Percentiles rank a stretch among this genome's conserved stretches.
Evolutionary conservation across 2,329 filamentous ascomycete species (phyloP).

Genomic region (Diplodia intermedia): DNA sequence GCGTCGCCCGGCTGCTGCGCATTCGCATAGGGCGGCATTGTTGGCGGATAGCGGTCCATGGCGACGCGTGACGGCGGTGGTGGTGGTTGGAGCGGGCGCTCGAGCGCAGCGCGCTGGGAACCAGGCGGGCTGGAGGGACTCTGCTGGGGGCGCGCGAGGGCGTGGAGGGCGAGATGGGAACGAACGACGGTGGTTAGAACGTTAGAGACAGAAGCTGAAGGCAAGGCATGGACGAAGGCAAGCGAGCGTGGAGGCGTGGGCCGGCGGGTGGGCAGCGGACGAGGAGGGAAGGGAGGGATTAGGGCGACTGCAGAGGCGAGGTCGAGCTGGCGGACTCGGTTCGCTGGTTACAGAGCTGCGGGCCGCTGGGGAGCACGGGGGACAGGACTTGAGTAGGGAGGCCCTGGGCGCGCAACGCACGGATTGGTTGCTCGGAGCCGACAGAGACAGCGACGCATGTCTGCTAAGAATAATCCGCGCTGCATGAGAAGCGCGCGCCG

Average conservation of each 20-base stretch:
- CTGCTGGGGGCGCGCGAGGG: neutral
- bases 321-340: slow-evolving; percentile 13
- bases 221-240: slow-evolving; percentile 25
- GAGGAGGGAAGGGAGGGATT: slow-evolving; percentile 29
- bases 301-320: slow-evolving; percentile 25
- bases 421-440: slow-evolving; percentile 26
- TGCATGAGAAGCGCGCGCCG: slow-evolving; percentile 25
- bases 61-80: neutral
- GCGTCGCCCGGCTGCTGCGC: slow-evolving; percentile 18
- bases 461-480: slow-evolving; percentile 29
- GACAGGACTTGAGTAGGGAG: slow-evolving; percentile 25
- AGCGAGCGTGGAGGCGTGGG: slow-evolving; percentile 29
- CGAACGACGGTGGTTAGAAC: slow-evolving; percentile 30
- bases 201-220: slow-evolving; percentile 31
- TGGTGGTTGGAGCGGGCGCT: slow-evolving; percentile 2
- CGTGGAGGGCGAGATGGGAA: slow-evolving; percentile 9
- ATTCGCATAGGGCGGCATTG: slow-evolving; percentile 30
- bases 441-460: slow-evolving; percentile 25
- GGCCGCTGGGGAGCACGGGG: slow-evolving; percentile 23
- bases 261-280: slow-evolving; percentile 15
- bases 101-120: slow-evolving; percentile 14
- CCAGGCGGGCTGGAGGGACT: neutral
- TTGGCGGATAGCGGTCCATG: slow-evolving; percentile 27
- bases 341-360: slow-evolving; percentile 16
- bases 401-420: slow-evolving; percentile 20